Evolutionary conservation across 2,329 filamentous ascomycete species (phyloP), one percentile per base, ranked within the genome.

Genomic region (Mycosphaerella sp.): DNA sequence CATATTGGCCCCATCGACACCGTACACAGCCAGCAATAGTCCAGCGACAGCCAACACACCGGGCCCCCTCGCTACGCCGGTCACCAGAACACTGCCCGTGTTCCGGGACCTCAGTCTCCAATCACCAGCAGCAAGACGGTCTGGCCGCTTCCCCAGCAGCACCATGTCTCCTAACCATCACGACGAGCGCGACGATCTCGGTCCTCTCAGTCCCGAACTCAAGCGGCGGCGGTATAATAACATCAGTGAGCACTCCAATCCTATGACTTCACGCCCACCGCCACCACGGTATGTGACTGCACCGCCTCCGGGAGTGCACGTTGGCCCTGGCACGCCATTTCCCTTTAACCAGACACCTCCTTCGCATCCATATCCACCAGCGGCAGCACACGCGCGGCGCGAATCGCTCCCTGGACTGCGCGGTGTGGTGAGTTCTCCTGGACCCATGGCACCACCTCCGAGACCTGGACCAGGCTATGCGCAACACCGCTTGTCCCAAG

Each of bases 201-300:
- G 69, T 14, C 75, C 74, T 47, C 73, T 76, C 48, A 76, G 78
- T 2, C 75, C 77, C 8, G 83, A 86, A 50, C 69, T 72, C 29
- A 87, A 87, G 66, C 79, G 84, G 53, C 80, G 85, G 21, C 80
- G 84, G 38, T 80, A 80, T 63, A 80, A 80, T 58, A 51, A 51
- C 31, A 32, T 10, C 11, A 74, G 73, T 42, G 50, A 67, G 70
- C 55, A 61, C 72, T 61, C 67, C n/a, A 32, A 42, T 74, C 60
- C 62, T 71, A 57, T 69, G 72, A 60, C 63, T 73, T 58, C 66
- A 73, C 64, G 71, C 58, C 32, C 62, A 47, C 48, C 70, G 64
- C 49, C 69, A 46, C 58, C 62, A 26, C 61, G 65, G 29, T 68
- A 68, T 34, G 62, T 53, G 31, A 51, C 53, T 32, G 61, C 54